These are phyloP conservation scores for Salix udensis DNA, from an alignment of 345 rosid genomes.

Conservation along the genomic window DNA sequence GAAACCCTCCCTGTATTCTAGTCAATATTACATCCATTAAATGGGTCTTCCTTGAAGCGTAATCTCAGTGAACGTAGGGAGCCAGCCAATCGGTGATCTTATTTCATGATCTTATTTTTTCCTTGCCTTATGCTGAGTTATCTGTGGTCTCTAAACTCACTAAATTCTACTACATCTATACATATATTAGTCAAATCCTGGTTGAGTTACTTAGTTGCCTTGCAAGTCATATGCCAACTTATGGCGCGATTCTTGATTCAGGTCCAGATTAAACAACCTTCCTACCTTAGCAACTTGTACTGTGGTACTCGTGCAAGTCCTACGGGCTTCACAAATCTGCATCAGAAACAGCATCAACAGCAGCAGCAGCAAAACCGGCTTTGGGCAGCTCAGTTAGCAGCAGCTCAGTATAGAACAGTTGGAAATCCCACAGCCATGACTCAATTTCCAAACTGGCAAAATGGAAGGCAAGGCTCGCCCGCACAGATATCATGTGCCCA, in stretches of 20 bases:
- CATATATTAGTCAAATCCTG: background rate
- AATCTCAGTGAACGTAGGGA: background rate
- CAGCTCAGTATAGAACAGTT: slow-evolving; percentile 40
- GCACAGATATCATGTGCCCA: slow-evolving; percentile 24
- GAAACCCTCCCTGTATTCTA: background rate
- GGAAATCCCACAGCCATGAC: slow-evolving; percentile 28
- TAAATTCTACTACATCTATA: background rate
- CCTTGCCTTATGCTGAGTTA: background rate
- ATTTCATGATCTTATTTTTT: background rate
- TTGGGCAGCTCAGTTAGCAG: slow-evolving; percentile 48
- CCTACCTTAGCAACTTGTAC: slow-evolving; percentile 34
- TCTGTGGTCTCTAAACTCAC: background rate
- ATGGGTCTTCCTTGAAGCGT: background rate
- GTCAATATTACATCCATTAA: background rate
- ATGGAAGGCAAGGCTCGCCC: slow-evolving; percentile 37
- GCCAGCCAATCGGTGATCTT: slow-evolving; percentile 1
- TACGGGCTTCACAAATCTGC: slow-evolving; percentile 32
- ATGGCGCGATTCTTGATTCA: slow-evolving; percentile 16
- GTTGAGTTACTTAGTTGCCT: background rate
- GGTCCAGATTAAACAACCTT: slow-evolving; percentile 46
- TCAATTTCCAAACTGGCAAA: slow-evolving; percentile 45
- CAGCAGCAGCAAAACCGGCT: slow-evolving; percentile 31
- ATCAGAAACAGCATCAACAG: slow-evolving; percentile 22
- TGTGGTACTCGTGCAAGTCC: slow-evolving; percentile 25
- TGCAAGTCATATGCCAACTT: background rate